Base-by-base conservation (phyloP, 495 filamentous ascomycete genomes). In the Lasiosphaeris hirsuta region DNA sequence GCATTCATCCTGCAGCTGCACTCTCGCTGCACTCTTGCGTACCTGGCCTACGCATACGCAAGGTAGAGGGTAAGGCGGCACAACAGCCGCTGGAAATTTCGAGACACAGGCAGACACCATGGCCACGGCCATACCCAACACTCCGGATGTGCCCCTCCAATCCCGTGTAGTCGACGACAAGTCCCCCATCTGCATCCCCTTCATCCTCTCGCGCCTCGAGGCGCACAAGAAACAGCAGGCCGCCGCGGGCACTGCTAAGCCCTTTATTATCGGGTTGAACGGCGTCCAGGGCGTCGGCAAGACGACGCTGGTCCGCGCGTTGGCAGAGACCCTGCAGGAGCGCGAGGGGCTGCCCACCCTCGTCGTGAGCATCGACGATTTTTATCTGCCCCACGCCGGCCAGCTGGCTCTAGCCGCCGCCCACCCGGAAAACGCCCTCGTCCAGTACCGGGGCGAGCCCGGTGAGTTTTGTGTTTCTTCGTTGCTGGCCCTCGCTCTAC, bases 221-320 rank as follows among this genome's bases (percentile, higher is more conserved):
- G 60, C 68, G 19, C 82, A 92, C 69, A 67, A 65, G 53, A 35
- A 61, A 23, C 62, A 44, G 68, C 67, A 52, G 67, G 66, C 58
- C 63, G 69, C 23, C 49, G 67, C 61, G 23, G 23, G 23, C 50
- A 70, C 45, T 56, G 62, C 42, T 17, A 69, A 57, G 0, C 83
- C 83, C 41, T 81, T 86, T 63, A 73, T 85, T 63, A 73, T 87
- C 59, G 84, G 82, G 5, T 70, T 87, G 41, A 85, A 83, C 54
- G 84, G 86, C 50, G 78, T 95, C 13, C 92, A 96, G 70, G 92
- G 92, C 46, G 89, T 87, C 44, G 93, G 93, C 40, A 97, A 97
- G 73, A 93, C 92, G 1, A 92, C 92, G 3, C 78, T 97, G 62
- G 92, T 92, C 6, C 82, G 84, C 30, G 79, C 80, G 8, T 81